Evolutionary conservation across 768 basidiomycete genomes (phyloP), one percentile per base, ranked within the genome.

Genomic region (Termitomyces sp.): DNA sequence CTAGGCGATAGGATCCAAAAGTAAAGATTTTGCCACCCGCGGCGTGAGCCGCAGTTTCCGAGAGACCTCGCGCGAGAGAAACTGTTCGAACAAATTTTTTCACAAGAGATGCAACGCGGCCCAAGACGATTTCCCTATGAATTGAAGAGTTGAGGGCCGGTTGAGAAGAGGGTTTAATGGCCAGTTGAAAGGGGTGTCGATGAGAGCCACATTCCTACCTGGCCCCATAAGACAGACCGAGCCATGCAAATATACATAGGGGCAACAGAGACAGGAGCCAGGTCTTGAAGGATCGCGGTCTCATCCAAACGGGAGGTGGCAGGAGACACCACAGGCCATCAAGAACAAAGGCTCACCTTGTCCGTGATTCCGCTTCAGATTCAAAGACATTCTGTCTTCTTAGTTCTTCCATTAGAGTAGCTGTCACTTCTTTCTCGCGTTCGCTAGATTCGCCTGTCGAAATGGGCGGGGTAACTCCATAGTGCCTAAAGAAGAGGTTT

Each of bases 1-100:
- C 97, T 50, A 99, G 77, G 65, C 97, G 89, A 79, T 98, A 98
- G 52, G 95, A 98, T 42, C 97, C 97, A 72, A 96, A 99, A 7
- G 97, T 98, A 72, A 94, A 99, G 70, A 99, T 98, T 79, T 98
- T 96, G 62, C 95, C 97, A 52, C 97, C 97, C 9, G 97, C 93
- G 49, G 91, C 87, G 52, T 75, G 83, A 9, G 96, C 95, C 1
- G 92, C 89, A 20, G 87, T 74, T 62, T 98, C 94, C 31, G 94
- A 95, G 47, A 96, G 76, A 7, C 96, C 96, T 41, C 81, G 83
- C 45, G 83, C 74, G 57, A 95, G 70, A 8, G 90, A 88, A 1
- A 95, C 86, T 61, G 83, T 82, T 67, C 84, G 84, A 50, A 99
- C 97, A 69, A 98, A 99, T 68, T 91, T 85, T 75, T 93, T 94